Conservation (phyloP, 495 filamentous ascomycete genomes). For the Aspergillus sclerotioniger region DNA sequence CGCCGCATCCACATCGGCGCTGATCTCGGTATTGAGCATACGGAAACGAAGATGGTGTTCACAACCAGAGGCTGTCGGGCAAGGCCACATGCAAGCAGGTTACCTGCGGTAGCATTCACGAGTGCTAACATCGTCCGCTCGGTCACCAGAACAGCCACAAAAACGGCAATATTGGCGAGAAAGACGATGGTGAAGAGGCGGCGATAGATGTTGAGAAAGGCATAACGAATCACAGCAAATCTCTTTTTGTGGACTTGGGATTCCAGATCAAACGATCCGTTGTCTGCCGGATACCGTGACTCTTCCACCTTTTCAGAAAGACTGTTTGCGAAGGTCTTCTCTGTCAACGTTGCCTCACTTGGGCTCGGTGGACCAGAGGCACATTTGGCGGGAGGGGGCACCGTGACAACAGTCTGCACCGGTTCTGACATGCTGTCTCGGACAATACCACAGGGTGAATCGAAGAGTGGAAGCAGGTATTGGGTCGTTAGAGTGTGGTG, state of each 20-base stretch:
- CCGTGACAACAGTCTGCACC: constrained; percentile 25
- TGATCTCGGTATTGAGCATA: constrained; percentile 55
- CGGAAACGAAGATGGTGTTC: constrained; percentile 65
- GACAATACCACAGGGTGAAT: constrained; percentile 16
- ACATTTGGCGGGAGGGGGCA: constrained; percentile 26
- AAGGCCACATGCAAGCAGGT: constrained; percentile 53
- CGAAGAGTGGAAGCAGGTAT: background rate
- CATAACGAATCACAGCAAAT: constrained; percentile 35
- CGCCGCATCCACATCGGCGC: constrained; percentile 63
- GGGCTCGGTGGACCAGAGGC: constrained; percentile 16
- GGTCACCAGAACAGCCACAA: constrained; percentile 40
- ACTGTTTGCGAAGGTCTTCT: constrained; percentile 22
- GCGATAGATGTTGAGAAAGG: constrained; percentile 46
- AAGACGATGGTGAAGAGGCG: constrained; percentile 54
- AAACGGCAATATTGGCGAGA: constrained; percentile 49
- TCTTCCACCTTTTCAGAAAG: constrained; percentile 28
- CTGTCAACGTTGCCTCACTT: constrained; percentile 27
- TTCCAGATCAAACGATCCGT: constrained; percentile 35
- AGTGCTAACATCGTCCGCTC: constrained; percentile 36
- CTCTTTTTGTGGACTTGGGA: constrained; percentile 36
- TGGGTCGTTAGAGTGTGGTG: background rate
- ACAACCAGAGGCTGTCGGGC: constrained; percentile 75
- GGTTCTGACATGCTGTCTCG: constrained; percentile 30
- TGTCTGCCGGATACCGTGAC: background rate
- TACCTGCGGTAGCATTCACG: constrained; percentile 52